These are phyloP conservation scores for Hymenoscyphus salicellus DNA, from an alignment of 2,329 filamentous ascomycete genomes.

Conservation along the genomic window DNA sequence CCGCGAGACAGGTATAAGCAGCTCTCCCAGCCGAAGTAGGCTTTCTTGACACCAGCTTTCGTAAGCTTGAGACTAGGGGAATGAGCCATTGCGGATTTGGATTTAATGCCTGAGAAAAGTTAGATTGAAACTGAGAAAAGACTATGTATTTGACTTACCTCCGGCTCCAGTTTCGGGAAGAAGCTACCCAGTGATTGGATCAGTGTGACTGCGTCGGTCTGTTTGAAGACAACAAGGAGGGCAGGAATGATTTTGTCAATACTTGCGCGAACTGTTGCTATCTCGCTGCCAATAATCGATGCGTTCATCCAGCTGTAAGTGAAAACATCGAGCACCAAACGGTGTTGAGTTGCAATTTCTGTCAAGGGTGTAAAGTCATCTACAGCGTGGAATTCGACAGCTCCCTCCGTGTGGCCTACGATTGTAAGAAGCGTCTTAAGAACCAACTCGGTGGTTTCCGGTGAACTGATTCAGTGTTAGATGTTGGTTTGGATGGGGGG, in stretches of 20 bases:
- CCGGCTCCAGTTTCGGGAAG: slow-evolving; percentile 47
- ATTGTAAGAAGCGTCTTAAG: slow-evolving; percentile 57
- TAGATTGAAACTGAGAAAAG: not conserved
- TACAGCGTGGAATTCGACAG: slow-evolving; percentile 46
- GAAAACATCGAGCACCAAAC: slow-evolving; percentile 55
- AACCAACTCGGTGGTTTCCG: slow-evolving; percentile 51
- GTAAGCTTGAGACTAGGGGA: slow-evolving; percentile 47
- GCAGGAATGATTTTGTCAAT: slow-evolving; percentile 48
- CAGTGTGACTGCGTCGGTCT: slow-evolving; percentile 59
- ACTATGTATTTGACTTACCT: slow-evolving; percentile 40
- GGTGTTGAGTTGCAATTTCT: slow-evolving; percentile 54
- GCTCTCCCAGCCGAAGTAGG: slow-evolving; percentile 54
- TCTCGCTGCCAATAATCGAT: slow-evolving; percentile 36
- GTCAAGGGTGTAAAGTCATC: slow-evolving; percentile 54
- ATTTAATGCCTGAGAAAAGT: slow-evolving; percentile 44
- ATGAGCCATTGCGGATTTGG: slow-evolving; percentile 53
- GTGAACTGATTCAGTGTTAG: slow-evolving; percentile 41
- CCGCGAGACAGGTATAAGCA: slow-evolving; percentile 58
- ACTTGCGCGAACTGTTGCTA: slow-evolving; percentile 37
- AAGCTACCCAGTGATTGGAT: slow-evolving; percentile 55
- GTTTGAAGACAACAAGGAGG: slow-evolving; percentile 53
- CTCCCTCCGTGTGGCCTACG: slow-evolving; percentile 51
- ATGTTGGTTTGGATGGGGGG: slow-evolving; percentile 10
- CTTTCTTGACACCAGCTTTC: slow-evolving; percentile 51
- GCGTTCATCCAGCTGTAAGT: slow-evolving; percentile 55